Percentiles rank a stretch among this genome's conserved stretches.
These are phyloP conservation scores for Leptomonas pyrrhocoris DNA, from an alignment of 208 protist genomes.

Conservation along the genomic window DNA sequence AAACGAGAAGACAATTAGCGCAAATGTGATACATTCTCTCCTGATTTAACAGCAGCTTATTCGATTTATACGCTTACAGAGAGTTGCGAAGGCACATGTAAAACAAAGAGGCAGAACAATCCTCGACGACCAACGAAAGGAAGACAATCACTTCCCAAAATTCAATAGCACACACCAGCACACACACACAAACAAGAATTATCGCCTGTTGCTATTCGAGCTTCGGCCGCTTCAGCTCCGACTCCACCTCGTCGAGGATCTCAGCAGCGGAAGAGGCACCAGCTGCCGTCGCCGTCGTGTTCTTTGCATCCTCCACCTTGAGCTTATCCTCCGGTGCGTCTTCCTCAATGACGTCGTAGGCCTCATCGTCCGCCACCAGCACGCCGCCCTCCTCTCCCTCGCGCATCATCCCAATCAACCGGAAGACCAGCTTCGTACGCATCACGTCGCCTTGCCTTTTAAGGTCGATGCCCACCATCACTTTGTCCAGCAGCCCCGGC, in stretches of 20 bases:
- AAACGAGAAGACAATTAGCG: no score
- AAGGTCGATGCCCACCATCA: slow-evolving; percentile 76
- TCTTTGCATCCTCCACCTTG: slow-evolving; percentile 18
- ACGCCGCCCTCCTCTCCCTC: slow-evolving; percentile 49
- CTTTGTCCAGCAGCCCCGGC: slow-evolving; percentile 80
- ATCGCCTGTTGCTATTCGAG: background rate
- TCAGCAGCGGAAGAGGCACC: background rate
- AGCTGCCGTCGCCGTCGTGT: background rate
- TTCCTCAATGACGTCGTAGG: slow-evolving; percentile 34
- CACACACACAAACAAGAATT: background rate
- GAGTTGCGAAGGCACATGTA: no score
- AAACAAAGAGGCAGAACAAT: no score
- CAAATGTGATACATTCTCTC: no score
- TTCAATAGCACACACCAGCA: background rate
- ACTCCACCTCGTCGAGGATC: background rate
- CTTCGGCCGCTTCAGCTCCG: slow-evolving; percentile 20
- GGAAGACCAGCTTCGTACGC: slow-evolving; percentile 76
- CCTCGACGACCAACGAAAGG: no score
- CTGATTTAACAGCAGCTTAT: no score
- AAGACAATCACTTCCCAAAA: no score
- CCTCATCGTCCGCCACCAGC: slow-evolving; percentile 44
- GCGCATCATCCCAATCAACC: slow-evolving; percentile 69
- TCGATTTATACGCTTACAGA: no score
- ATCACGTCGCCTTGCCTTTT: slow-evolving; percentile 76
- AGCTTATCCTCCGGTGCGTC: slow-evolving; percentile 18